phyloP scores from a whole-genome alignment of 345 rosid species.

The Murraya koenigii region DNA sequence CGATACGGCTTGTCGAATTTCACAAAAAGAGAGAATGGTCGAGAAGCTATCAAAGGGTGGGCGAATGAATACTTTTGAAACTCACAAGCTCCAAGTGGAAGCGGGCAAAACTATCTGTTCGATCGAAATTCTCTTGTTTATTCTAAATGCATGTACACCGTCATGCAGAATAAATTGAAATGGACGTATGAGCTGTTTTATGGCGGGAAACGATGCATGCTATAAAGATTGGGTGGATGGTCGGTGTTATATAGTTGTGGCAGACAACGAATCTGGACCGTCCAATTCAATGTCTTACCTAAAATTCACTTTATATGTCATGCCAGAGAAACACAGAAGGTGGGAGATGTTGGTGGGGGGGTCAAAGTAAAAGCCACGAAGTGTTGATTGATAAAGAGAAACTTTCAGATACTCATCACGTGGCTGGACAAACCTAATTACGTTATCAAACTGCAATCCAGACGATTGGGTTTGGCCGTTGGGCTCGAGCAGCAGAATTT shows the following conservation, averaged over 20 bases:
- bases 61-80: background rate
- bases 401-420: background rate
- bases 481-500: background rate
- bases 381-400: background rate
- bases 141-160: background rate
- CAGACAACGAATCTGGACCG: background rate
- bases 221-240: background rate
- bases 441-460: background rate
- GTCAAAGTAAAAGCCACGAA: background rate
- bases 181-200: background rate
- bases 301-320: background rate
- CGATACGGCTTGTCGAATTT: background rate
- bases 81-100: too few relatives aligned
- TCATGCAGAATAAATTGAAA: background rate
- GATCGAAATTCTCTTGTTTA: background rate
- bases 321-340: background rate
- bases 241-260: slow-evolving; percentile 1
- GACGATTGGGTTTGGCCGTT: background rate
- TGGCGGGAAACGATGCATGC: background rate
- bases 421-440: background rate
- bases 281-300: background rate
- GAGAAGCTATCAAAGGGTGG: background rate
- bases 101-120: too few relatives aligned
- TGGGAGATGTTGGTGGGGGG: background rate
- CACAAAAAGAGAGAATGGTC: background rate